phyloP scores from a whole-genome alignment of 2,329 filamentous ascomycete genomes.

The Fusarium caatingaense region DNA sequence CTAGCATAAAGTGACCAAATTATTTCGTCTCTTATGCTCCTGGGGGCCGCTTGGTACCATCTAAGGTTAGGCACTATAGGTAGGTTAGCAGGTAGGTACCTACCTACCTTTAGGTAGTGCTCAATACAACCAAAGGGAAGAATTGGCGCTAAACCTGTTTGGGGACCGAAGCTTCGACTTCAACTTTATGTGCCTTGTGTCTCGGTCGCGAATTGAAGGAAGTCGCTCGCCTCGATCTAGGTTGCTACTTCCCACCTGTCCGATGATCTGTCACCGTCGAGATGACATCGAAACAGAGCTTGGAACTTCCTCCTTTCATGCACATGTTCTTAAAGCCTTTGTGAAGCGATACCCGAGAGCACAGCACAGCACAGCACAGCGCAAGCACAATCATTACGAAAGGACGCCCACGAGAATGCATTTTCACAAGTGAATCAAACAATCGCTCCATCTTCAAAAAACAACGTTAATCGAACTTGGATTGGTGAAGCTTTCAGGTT shows the following conservation, averaged over 20 bases:
- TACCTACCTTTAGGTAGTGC: background rate
- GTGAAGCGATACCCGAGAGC: slow-evolving; percentile 18
- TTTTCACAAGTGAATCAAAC: slow-evolving; percentile 9
- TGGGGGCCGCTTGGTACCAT: too few species aligned
- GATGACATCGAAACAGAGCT: slow-evolving; percentile 36
- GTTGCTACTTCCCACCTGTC: slow-evolving; percentile 12
- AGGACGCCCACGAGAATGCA: slow-evolving; percentile 28
- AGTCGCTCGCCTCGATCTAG: slow-evolving; percentile 29
- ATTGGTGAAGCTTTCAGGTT: background rate
- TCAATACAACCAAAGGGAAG: background rate
- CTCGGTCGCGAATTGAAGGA: slow-evolving; percentile 41
- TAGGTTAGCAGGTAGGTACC: too few species aligned
- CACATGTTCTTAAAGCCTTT: slow-evolving; percentile 19
- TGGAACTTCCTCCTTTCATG: slow-evolving; percentile 15
- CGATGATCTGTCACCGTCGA: slow-evolving; percentile 20
- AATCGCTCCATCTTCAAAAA: slow-evolving; percentile 13
- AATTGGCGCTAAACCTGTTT: slow-evolving; percentile 48
- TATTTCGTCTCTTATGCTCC: too few species aligned
- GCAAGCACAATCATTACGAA: background rate
- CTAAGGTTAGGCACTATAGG: too few species aligned
- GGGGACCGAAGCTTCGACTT: slow-evolving; percentile 49
- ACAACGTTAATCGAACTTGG: background rate
- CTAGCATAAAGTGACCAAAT: too few species aligned
- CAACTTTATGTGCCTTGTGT: slow-evolving; percentile 20
- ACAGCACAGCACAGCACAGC: slow-evolving; percentile 4